Evolutionary conservation across 306 rosid genomes (phyloP).

Genomic region (Heteromeles arbutifolia): DNA sequence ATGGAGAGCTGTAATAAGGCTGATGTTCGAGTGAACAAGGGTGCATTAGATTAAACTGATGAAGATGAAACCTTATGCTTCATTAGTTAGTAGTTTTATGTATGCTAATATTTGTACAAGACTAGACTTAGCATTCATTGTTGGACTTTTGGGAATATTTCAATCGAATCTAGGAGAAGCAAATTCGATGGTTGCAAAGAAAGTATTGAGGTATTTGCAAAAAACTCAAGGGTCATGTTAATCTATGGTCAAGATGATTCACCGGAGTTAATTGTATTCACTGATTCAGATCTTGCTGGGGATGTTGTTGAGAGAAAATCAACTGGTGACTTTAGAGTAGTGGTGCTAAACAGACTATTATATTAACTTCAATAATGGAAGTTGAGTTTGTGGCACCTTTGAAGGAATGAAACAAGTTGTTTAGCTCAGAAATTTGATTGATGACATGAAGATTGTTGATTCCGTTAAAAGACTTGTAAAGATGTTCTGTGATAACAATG

Average conservation of each 20-base stretch:
- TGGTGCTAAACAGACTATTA: too few species aligned
- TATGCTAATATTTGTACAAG: too few species aligned
- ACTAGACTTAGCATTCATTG: too few species aligned
- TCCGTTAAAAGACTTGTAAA: background rate
- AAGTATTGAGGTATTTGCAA: too few species aligned
- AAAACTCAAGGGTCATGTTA: background rate
- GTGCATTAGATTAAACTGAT: too few species aligned
- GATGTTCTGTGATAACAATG: background rate
- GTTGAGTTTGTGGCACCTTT: background rate
- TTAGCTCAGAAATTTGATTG: background rate
- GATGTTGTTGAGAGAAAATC: background rate
- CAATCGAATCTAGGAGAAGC: too few species aligned
- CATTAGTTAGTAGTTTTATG: background rate
- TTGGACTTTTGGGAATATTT: too few species aligned
- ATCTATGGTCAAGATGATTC: background rate
- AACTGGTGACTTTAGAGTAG: background rate
- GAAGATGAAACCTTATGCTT: background rate
- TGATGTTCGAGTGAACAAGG: too few species aligned
- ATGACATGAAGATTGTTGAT: background rate
- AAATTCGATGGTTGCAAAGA: too few species aligned
- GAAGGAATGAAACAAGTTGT: background rate
- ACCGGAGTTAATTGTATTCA: too few species aligned
- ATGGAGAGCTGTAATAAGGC: background rate
- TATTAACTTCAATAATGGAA: background rate
- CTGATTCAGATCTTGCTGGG: background rate